Evolutionary conservation across 2,329 filamentous ascomycete species (phyloP), one percentile per base, ranked within the genome.

Genomic region (Cladosporium cucumerinum): DNA sequence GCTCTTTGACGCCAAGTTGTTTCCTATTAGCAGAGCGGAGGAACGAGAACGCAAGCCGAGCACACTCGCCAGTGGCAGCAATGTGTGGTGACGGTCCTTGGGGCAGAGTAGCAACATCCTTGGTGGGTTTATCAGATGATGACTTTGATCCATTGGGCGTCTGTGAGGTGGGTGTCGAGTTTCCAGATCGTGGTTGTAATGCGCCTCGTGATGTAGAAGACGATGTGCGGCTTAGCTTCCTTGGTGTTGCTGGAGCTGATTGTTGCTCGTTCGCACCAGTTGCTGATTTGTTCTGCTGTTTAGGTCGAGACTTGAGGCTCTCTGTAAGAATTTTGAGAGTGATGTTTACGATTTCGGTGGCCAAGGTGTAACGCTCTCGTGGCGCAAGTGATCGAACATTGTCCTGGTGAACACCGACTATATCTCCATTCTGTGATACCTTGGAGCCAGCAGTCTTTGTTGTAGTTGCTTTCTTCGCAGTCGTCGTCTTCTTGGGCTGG

Each of bases 331-430:
- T 82, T 72, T 90, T 92, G 46, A 93, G 81, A 1, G 87, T 83
- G 7, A 82, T 80, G 74, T 93, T 94, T 71, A 92, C 86, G 39
- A 92, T 82, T 67, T 92, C 86, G 0, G 90, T 92, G 14, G 90
- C 90, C 39, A 93, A 78, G 52, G 85, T 81, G 59, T 87, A 87
- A 74, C 84, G 86, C 65, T 92, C 89, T 70, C 84, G 86, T 5
- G 81, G 49, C n/a, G 49, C 25, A 16, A 62, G 60, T 14, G 48
- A 62, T 32, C 34, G 60, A 28, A 34, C 32, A 11, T 46, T 36
- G 21, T 62, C 60, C 12, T 55, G 25, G 14, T 62, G 60, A n/a
- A 62, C 36, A 30, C 39, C 60, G 18, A 62, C 23, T 46, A 14
- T 1, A 12, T 46, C 36, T 28, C 14, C 55, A 12, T 21, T 30